Percentiles rank a stretch among this genome's conserved stretches.
These are phyloP conservation scores for Rhodotorula sp. DNA, from an alignment of 1,284 basidiomycete species.

Conservation along the genomic window DNA sequence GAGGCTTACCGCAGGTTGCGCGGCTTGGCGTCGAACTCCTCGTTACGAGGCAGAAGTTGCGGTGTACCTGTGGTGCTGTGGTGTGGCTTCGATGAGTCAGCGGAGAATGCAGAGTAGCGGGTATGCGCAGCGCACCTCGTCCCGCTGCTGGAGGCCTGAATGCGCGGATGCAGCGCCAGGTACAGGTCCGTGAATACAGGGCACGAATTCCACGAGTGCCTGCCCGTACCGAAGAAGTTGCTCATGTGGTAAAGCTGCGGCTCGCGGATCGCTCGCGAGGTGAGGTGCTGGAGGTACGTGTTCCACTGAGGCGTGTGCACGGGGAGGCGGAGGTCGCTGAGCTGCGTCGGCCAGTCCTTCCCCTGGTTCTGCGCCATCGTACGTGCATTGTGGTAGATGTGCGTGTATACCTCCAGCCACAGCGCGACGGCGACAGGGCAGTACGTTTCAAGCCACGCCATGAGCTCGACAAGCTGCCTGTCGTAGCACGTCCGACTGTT, in stretches of 20 bases:
- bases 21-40: no score
- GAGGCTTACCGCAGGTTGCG: no score
- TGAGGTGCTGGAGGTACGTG: neutral
- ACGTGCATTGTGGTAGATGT: neutral
- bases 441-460: neutral
- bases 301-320: neutral
- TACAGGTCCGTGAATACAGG: neutral
- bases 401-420: neutral
- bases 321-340: neutral
- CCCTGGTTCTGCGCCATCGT: fast-evolving
- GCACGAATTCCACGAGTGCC: no score
- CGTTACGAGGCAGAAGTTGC: no score
- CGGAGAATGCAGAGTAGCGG: no score
- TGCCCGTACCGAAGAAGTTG: no score
- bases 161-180: neutral
- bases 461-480: neutral
- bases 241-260: neutral
- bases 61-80: no score
- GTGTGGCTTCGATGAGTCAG: no score
- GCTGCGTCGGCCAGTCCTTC: neutral
- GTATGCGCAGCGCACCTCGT: neutral
- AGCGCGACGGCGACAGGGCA: neutral
- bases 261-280: neutral
- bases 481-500: no score
- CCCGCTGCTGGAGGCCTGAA: neutral